Conservation (phyloP, 176 grass and related monocot species). For the Guadua angustifolia region DNA sequence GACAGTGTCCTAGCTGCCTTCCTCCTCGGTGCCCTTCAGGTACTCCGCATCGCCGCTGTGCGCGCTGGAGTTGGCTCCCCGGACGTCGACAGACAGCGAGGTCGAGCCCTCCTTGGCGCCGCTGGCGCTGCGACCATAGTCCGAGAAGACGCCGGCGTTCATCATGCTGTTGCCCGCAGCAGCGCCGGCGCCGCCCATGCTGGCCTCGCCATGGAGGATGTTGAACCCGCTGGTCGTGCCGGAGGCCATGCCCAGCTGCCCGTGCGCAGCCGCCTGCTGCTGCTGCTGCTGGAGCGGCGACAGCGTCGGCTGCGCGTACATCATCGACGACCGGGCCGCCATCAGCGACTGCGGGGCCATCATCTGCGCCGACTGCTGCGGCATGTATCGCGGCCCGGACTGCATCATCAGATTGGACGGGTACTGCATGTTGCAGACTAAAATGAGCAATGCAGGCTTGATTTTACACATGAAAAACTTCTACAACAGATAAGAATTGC, state of each 20-base stretch:
- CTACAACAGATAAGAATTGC: not conserved
- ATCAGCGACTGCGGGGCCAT: constrained; percentile 76
- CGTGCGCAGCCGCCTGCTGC: constrained; percentile 56
- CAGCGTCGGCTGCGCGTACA: constrained; percentile 73
- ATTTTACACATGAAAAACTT: not conserved
- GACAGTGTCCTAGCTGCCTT: constrained; percentile 48
- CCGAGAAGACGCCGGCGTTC: constrained; percentile 66
- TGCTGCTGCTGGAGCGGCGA: constrained; percentile 70
- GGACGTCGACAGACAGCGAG: constrained; percentile 57
- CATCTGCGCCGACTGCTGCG: constrained; percentile 69
- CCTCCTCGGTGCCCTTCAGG: constrained; percentile 90
- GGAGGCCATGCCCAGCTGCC: constrained; percentile 66
- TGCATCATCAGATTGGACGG: constrained; percentile 88
- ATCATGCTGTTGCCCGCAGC: constrained; percentile 62
- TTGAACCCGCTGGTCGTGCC: constrained; percentile 72
- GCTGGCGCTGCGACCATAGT: constrained; percentile 61
- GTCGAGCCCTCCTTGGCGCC: constrained; percentile 58
- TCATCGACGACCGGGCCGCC: constrained; percentile 79
- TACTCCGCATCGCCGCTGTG: constrained; percentile 76
- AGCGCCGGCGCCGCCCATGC: constrained; percentile 58
- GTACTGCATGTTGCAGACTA: constrained; percentile 51
- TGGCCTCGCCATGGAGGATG: constrained; percentile 85
- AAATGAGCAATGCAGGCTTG: not conserved
- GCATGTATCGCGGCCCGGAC: constrained; percentile 79
- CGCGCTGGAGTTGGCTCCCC: constrained; percentile 57